phyloP scores from a whole-genome alignment of 2,329 filamentous ascomycete species.

The Claviceps quebecensis region DNA sequence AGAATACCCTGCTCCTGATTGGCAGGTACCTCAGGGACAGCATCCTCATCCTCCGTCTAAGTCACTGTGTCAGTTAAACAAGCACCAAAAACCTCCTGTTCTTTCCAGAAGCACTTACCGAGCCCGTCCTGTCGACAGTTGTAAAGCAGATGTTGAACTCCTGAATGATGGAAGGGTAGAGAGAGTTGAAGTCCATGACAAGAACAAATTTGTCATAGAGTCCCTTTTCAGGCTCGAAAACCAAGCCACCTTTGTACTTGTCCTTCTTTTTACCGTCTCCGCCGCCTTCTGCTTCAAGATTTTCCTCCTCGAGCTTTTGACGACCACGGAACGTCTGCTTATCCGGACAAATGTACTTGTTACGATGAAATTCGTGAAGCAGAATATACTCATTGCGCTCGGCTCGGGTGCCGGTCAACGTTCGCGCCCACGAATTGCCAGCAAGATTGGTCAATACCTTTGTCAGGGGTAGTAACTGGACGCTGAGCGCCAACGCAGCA shows the following conservation, averaged over 20 bases:
- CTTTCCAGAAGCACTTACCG: slow-evolving; percentile 36
- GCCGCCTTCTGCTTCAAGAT: slow-evolving; percentile 49
- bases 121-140: slow-evolving; percentile 66
- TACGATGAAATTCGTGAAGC: slow-evolving; percentile 88
- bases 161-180: slow-evolving; percentile 97
- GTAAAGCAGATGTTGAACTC: slow-evolving; percentile 99
- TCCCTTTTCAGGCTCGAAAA: slow-evolving; percentile 95
- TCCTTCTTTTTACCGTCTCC: slow-evolving; percentile 90
- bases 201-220: slow-evolving; percentile 96
- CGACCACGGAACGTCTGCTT: slow-evolving; percentile 73
- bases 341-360: slow-evolving; percentile 96
- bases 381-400: slow-evolving; percentile 99
- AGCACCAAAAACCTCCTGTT: neutral
- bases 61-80: slow-evolving; percentile 14
- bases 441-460: slow-evolving; percentile 94
- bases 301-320: slow-evolving; percentile 57
- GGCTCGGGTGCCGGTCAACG: slow-evolving; percentile 84
- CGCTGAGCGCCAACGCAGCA: slow-evolving; percentile 72
- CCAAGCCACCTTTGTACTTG: slow-evolving; percentile 96
- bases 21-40: slow-evolving; percentile 72
- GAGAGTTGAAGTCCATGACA: slow-evolving; percentile 99
- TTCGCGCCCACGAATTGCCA: slow-evolving; percentile 96
- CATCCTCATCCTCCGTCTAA: slow-evolving; percentile 60
- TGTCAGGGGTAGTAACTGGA: slow-evolving; percentile 85
- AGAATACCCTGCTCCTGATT: slow-evolving; percentile 73